Conservation (phyloP, 352 stramenopile genomes). For the Globisporangium lucens region DNA sequence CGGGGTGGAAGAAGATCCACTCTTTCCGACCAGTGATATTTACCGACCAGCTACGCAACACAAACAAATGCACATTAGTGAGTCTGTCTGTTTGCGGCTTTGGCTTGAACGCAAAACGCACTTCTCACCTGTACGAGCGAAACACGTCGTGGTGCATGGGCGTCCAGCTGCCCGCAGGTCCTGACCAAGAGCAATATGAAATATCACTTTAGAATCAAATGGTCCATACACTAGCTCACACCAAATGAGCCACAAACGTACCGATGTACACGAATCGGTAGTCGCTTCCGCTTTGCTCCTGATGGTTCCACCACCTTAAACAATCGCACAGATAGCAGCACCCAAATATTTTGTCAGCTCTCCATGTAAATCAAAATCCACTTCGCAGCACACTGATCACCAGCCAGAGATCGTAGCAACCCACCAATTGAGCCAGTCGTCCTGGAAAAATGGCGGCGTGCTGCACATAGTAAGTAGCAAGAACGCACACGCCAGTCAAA, state of each 20-base stretch:
- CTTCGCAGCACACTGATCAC: neutral
- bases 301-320: slow-evolving; percentile 73
- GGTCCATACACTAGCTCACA: neutral
- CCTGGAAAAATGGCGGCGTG: slow-evolving; percentile 82
- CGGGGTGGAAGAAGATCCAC: slow-evolving; percentile 89
- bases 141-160: slow-evolving; percentile 96
- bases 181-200: slow-evolving; percentile 22
- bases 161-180: slow-evolving; percentile 87
- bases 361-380: neutral
- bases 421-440: slow-evolving; percentile 93
- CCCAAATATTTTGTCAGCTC: neutral
- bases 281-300: slow-evolving; percentile 66
- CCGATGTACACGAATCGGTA: slow-evolving; percentile 98
- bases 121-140: slow-evolving; percentile 88
- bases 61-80: neutral
- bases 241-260: slow-evolving; percentile 11
- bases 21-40: slow-evolving; percentile 95
- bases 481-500: slow-evolving; percentile 24
- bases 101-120: neutral
- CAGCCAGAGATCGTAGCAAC: neutral
- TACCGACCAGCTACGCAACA: slow-evolving; percentile 87
- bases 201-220: neutral
- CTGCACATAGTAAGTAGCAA: slow-evolving; percentile 23
- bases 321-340: neutral
- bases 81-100: neutral